Base-by-base conservation (phyloP, 2,329 filamentous ascomycete species). In the Knufia petricola region DNA sequence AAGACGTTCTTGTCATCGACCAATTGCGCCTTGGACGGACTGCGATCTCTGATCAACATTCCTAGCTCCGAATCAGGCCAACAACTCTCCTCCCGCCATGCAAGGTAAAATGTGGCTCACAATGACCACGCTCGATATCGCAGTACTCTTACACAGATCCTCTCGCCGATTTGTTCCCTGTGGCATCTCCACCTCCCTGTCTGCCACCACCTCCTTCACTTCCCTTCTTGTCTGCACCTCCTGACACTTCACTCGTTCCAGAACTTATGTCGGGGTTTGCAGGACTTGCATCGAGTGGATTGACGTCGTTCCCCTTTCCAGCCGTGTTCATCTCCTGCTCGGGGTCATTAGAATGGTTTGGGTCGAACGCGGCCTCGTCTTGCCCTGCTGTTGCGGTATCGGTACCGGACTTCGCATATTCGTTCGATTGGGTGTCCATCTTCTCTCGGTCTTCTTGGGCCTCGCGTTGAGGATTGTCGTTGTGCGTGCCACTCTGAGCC, bases 371-470 rank as follows among this genome's bases (percentile, higher is more conserved):
- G 0, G 81, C 75, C 36, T 81, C 72, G 2, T 69, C 63, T 49
- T 76, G 69, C 24, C 73, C 69, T 0, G 75, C 72, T 0, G 81
- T 74, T 10, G 77, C 72, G 39, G 81, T 69, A 55, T 81, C 85
- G 0, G 77, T 78, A 2, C 79, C 84, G 43, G 78, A 80, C 61
- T 82, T 79, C 50, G 78, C 78, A 65, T 82, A 78, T 62, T 94
- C 85, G 47, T 75, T 78, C 2, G 75, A 66, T 28, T 77, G 72
- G 0, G 84, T 79, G 50, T 83, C 77, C 28, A 94, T 73, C 2
- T 73, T 73, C 54, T 82, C 74, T 45, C 79, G 76, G 60, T 82
- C 74, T 55, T 49, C 3, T 46, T 53, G 51, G 24, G 52, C 50
- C 4, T 52, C 48, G n/a, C 51, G 48, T 46, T 55, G 50, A 7